Percentiles rank a stretch among this genome's conserved stretches.
Conservation (phyloP, 75 land plant genomes). For the Azolla pinnata region DNA sequence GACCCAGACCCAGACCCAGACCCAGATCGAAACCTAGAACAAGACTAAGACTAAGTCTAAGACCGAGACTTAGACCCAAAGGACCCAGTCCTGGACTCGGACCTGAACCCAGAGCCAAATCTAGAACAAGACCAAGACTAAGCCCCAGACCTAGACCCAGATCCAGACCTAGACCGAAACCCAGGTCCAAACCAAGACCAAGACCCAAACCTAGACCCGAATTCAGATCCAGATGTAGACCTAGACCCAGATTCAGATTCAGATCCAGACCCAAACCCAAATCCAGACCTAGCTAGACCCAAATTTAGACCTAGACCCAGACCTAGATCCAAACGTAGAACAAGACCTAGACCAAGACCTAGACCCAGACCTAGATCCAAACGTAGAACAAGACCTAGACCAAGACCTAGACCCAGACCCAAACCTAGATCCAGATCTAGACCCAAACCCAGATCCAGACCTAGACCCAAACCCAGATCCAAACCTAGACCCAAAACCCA, state of each 20-base stretch:
- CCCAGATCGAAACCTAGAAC: not conserved
- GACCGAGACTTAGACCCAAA: not conserved
- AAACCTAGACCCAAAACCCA: conserved; percentile 1
- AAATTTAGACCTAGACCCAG: not conserved
- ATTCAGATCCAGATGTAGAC: not conserved
- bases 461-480: not conserved
- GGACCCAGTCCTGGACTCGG: not conserved
- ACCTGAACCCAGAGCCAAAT: no score
- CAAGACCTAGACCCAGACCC: not conserved
- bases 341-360: not conserved
- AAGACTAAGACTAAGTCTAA: not conserved
- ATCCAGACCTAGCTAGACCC: not conserved
- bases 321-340: not conserved
- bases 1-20: not conserved
- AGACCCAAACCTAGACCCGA: not conserved
- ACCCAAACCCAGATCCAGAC: not conserved
- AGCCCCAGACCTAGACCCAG: not conserved
- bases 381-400: not conserved
- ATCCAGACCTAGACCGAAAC: not conserved
- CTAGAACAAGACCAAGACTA: not conserved
- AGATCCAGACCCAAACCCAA: not conserved
- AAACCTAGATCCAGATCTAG: not conserved
- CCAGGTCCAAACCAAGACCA: not conserved
- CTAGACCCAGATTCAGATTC: not conserved
- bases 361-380: not conserved